Percentiles rank a stretch among this genome's conserved stretches.
phyloP scores from a whole-genome alignment of 805 yeast species.

The Ogataea nonfermentans region DNA sequence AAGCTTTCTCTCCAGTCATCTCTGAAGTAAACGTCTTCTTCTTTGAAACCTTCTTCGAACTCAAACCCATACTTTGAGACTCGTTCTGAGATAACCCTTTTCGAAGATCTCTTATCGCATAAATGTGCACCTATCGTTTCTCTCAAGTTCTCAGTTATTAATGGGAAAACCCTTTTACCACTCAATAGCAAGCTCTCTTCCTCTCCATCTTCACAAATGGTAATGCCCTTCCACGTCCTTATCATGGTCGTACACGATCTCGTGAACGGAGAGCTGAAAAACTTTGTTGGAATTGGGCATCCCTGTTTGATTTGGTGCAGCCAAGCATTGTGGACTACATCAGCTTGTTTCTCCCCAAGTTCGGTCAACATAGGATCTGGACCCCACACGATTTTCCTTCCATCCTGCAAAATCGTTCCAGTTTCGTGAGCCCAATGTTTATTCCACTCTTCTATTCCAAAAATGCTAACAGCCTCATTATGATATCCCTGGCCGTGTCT shows the following conservation, averaged over 20 bases:
- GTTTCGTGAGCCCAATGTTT: slow-evolving; percentile 48
- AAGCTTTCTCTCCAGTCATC: slow-evolving; percentile 48
- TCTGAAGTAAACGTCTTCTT: slow-evolving; percentile 47
- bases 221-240: slow-evolving; percentile 47
- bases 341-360: slow-evolving; percentile 56
- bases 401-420: slow-evolving; percentile 43
- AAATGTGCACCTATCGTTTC: slow-evolving; percentile 61
- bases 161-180: slow-evolving; percentile 22
- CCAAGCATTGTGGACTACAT: slow-evolving; percentile 45
- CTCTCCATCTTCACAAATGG: slow-evolving; percentile 28
- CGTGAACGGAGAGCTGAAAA: slow-evolving; percentile 62
- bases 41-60: slow-evolving; percentile 44
- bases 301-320: slow-evolving; percentile 41
- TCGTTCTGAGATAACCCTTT: slow-evolving; percentile 38
- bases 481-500: slow-evolving; percentile 75
- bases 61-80: slow-evolving; percentile 42
- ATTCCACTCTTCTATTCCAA: slow-evolving; percentile 60
- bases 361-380: slow-evolving; percentile 62
- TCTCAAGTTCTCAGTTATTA: slow-evolving; percentile 47
- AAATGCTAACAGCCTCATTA: slow-evolving; percentile 51
- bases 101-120: slow-evolving; percentile 56
- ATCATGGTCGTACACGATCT: slow-evolving; percentile 58
- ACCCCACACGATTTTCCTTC: slow-evolving; percentile 48
- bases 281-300: slow-evolving; percentile 54
- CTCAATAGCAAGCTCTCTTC: slow-evolving; percentile 17